Evolutionary conservation across 164 flowering plant species (phyloP).

Genomic region (Annona cherimola): DNA sequence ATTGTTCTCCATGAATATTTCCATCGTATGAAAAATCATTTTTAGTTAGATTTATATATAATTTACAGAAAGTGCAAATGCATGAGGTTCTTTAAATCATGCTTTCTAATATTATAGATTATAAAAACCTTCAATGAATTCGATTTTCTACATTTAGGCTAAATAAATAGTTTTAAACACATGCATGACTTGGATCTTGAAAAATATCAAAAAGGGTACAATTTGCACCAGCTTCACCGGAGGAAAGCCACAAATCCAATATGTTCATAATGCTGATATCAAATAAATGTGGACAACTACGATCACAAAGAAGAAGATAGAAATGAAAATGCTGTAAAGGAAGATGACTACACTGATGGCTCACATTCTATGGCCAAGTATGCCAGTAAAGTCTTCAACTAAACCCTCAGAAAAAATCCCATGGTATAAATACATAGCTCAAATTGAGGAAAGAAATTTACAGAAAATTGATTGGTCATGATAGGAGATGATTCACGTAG

Average conservation of each 20-base stretch:
- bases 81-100: too few species aligned
- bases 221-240: too few species aligned
- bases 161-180: too few species aligned
- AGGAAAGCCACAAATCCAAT: neutral
- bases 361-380: neutral
- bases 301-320: neutral
- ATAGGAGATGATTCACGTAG: constrained; percentile 78
- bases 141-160: too few species aligned
- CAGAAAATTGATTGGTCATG: constrained; percentile 98
- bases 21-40: too few species aligned
- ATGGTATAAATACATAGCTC: neutral
- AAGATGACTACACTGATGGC: neutral
- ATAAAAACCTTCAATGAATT: too few species aligned
- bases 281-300: neutral
- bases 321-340: neutral
- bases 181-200: too few species aligned
- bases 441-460: constrained; percentile 34
- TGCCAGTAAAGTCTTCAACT: neutral
- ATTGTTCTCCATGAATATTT: too few species aligned
- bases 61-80: too few species aligned
- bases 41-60: too few species aligned
- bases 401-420: neutral
- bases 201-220: too few species aligned
- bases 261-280: neutral
- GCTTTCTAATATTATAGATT: too few species aligned